Conservation (phyloP, 352 stramenopile species). For the Pythium brassicae region DNA sequence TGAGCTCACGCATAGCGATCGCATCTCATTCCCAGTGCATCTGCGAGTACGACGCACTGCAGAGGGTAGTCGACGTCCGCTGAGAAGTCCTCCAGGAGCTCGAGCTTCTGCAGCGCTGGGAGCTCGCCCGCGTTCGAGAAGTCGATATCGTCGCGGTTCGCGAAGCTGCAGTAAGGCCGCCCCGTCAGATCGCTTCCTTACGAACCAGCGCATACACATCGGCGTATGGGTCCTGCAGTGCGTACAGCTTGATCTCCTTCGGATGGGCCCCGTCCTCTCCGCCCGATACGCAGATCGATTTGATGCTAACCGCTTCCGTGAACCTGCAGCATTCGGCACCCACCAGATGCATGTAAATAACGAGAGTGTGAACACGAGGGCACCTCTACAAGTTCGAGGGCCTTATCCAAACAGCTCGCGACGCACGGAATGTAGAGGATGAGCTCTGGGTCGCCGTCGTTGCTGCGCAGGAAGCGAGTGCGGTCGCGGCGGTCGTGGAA, state of each 20-base stretch:
- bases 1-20: not conserved
- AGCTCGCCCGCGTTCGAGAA: constrained; percentile 81
- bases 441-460: constrained; percentile 82
- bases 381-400: no score
- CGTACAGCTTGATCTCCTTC: constrained; percentile 79
- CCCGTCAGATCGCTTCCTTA: not conserved
- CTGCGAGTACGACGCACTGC: constrained; percentile 30
- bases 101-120: constrained; percentile 65
- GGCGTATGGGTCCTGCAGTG: not conserved
- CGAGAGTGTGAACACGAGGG: not conserved
- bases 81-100: constrained; percentile 67
- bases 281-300: constrained; percentile 84
- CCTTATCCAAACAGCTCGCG: not conserved
- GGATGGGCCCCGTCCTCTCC: constrained; percentile 72
- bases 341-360: not conserved
- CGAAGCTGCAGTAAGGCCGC: constrained; percentile 42
- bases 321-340: constrained; percentile 31
- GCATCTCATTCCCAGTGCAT: no score
- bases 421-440: constrained; percentile 74
- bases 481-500: constrained; percentile 69
- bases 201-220: not conserved
- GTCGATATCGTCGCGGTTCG: constrained; percentile 83
- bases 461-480: constrained; percentile 62
- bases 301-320: constrained; percentile 85
- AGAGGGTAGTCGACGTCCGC: constrained; percentile 75